Percentiles rank a stretch among this genome's conserved stretches.
phyloP scores from a whole-genome alignment of 192 early-diverging fungal species.

The Podila verticillata region DNA sequence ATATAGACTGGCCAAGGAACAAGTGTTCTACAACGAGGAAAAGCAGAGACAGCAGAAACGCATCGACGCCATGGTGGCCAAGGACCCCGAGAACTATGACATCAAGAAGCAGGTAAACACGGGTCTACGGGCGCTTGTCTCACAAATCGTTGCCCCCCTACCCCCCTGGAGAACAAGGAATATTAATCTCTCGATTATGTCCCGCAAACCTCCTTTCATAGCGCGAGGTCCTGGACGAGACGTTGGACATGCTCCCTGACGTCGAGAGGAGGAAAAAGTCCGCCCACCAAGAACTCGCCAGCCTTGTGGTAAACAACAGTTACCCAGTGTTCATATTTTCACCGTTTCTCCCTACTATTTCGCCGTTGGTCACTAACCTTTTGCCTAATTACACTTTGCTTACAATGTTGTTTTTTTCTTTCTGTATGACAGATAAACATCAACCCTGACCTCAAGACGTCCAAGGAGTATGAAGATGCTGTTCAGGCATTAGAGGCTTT shows the following conservation, averaged over 20 bases:
- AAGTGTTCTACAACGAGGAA: conserved; percentile 60
- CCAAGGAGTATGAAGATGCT: conserved; percentile 47
- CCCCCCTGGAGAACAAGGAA: too few species aligned
- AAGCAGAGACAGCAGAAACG: conserved; percentile 56
- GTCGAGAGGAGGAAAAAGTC: conserved; percentile 59
- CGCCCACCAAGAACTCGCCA: conserved; percentile 58
- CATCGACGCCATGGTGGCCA: conserved; percentile 61
- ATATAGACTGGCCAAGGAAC: conserved; percentile 61
- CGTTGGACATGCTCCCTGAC: conserved; percentile 69
- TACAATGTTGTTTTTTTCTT: background rate
- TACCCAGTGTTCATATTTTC: background rate
- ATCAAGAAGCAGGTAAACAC: conserved; percentile 69
- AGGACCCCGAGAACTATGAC: conserved; percentile 63
- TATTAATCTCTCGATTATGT: too few species aligned
- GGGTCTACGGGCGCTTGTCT: too few species aligned
- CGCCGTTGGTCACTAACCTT: background rate
- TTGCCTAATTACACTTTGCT: background rate
- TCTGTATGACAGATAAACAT: conserved; percentile 20
- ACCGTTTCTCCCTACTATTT: background rate
- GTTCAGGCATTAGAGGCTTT: conserved; percentile 23
- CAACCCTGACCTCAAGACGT: conserved; percentile 34
- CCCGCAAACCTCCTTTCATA: conserved; percentile 14
- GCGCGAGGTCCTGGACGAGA: conserved; percentile 70
- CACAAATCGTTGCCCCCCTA: too few species aligned
- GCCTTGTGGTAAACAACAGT: conserved; percentile 52